Conservation (phyloP, 2,329 filamentous ascomycete species). For the Beauveria pseudobassiana region DNA sequence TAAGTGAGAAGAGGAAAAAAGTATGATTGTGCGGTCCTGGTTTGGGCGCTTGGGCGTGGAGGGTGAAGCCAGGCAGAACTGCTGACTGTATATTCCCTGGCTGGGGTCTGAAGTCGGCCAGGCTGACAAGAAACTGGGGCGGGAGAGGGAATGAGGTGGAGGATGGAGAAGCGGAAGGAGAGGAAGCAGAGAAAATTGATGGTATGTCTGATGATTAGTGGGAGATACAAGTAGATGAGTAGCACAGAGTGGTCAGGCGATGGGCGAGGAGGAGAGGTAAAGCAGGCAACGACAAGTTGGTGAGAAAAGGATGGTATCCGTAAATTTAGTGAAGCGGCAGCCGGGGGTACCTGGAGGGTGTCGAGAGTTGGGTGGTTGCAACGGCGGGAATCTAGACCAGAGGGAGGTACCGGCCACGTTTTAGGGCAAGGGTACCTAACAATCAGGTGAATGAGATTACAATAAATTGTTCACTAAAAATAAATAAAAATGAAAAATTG, state of each 20-base stretch:
- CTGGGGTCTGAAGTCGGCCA: conserved; percentile 1
- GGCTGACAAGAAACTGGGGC: conserved; percentile 2
- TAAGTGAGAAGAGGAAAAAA: background rate
- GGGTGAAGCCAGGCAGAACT: conserved; percentile 6
- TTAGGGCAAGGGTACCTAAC: background rate
- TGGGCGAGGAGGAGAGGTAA: background rate
- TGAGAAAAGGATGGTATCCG: background rate
- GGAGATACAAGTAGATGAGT: background rate
- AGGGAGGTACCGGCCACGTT: background rate
- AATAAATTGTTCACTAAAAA: background rate
- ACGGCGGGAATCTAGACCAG: background rate
- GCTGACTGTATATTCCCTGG: conserved; percentile 10
- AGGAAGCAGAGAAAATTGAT: background rate
- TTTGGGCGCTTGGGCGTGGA: conserved; percentile 5
- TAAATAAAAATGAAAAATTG: background rate
- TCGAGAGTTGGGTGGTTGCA: background rate
- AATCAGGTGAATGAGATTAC: too few species aligned
- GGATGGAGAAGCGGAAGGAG: background rate
- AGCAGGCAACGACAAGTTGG: background rate
- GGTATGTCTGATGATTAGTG: background rate
- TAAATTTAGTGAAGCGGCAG: background rate
- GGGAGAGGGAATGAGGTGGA: background rate
- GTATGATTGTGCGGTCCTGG: background rate
- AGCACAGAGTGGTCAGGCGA: background rate
- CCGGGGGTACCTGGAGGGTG: background rate